Evolutionary conservation across 78 protist genomes (phyloP).

Genomic region (Emiliania huxleyi): DNA sequence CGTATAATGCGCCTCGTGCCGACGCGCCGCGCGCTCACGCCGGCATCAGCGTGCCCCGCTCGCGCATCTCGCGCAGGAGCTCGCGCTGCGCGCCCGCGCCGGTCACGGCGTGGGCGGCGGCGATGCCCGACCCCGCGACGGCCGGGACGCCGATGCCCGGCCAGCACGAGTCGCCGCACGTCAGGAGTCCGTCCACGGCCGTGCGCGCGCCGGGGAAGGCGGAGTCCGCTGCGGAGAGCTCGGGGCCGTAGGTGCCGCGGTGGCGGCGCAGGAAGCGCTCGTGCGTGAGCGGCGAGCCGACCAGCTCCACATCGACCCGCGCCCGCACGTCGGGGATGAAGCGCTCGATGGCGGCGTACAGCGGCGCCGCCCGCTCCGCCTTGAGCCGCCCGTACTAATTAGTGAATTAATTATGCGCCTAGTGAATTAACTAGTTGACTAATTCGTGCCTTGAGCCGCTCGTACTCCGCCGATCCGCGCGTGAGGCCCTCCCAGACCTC

Average conservation of each 20-base stretch:
- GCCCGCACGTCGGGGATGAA: conserved; percentile 39
- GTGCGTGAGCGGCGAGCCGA: conserved; percentile 50
- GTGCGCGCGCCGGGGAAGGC: conserved; percentile 7
- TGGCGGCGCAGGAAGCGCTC: conserved; percentile 43
- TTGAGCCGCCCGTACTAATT: conserved; percentile 18
- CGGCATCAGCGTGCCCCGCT: too few species aligned
- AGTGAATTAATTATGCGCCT: too few species aligned
- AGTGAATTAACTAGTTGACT: too few species aligned
- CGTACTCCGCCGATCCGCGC: conserved; percentile 12
- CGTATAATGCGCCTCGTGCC: too few species aligned
- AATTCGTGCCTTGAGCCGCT: too few species aligned
- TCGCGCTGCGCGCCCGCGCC: neutral
- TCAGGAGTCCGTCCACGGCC: neutral
- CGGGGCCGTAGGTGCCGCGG: conserved; percentile 47
- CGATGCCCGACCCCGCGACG: conserved; percentile 32
- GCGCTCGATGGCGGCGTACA: conserved; percentile 34
- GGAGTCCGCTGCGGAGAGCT: neutral
- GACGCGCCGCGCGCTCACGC: too few species aligned
- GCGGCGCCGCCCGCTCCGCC: conserved; percentile 12
- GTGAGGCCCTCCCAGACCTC: neutral
- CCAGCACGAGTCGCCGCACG: conserved; percentile 34
- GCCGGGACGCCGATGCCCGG: conserved; percentile 52
- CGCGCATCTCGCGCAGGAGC: neutral
- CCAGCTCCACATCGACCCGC: conserved; percentile 14
- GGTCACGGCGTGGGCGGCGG: conserved; percentile 12